Base-by-base conservation (phyloP, 148 eudicot species). In the Beta vulgaris region DNA sequence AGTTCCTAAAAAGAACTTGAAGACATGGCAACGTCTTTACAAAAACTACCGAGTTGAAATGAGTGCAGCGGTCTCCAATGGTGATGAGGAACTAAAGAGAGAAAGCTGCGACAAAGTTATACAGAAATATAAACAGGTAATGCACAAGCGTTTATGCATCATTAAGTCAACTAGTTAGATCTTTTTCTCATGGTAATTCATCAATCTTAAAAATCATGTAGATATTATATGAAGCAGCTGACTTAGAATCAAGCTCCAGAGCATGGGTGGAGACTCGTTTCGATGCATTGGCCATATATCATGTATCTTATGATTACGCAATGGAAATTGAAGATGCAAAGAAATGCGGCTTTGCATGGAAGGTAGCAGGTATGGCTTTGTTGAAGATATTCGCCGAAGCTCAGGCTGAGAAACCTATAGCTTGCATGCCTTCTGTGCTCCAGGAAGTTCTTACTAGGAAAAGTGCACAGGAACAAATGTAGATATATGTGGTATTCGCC, bases 271-370 rank as follows among this genome's bases (percentile, higher is more conserved):
- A 85, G 25, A 78, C 91, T 1, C 81, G 80, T 29, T n/a, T 69
- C 4, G 96, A 89, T 48, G 90, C 96, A 32, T 60, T 87, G 7
- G 90, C 91, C 7, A 68, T 93, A 12, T 91, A 90, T 59, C 82
- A 85, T 32, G 80, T 77, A 11, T 75, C 77, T 3, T 91, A 93
- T 48, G 79, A 85, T 40, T 28, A 73, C 48, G 96, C 93, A 21
- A 80, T 44, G 49, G 31, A 48, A 31, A 8, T 0, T 4, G 28
- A 39, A 0, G 42, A 62, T 7, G 84, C 76, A 4, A 54, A 28
- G 1, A 69, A 71, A 23, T 93, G 98, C 35, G 77, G 80, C 7
- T 93, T 90, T 83, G 93, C 88, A 0, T 93, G 96, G 98, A 90
- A 40, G 76, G 89, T 90, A 16, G 98, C 96, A 1, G 91, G 93